Conservation (phyloP, 495 filamentous ascomycete genomes). For the Acidiella bohemica region DNA sequence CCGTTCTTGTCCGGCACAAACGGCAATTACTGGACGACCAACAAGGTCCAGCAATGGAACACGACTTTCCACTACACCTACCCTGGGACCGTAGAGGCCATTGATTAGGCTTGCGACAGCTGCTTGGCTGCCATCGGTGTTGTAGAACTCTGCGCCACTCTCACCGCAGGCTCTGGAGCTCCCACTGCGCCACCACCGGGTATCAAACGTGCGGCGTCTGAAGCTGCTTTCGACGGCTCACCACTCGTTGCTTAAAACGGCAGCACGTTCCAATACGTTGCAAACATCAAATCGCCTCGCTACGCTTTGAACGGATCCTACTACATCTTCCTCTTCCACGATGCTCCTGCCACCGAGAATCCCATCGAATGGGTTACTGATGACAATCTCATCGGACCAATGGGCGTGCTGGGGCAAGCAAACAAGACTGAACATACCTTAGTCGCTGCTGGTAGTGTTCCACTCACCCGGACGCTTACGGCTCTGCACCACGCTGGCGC, state of each 20-base stretch:
- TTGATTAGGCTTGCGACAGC: conserved; percentile 20
- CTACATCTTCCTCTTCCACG: conserved; percentile 22
- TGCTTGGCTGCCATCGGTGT: conserved; percentile 17
- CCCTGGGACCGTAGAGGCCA: conserved; percentile 22
- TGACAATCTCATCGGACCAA: conserved; percentile 18
- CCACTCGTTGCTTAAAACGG: conserved; percentile 15
- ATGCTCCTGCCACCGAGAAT: conserved; percentile 10
- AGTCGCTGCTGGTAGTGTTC: conserved; percentile 14
- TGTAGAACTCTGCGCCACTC: conserved; percentile 14
- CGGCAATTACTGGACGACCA: conserved; percentile 21
- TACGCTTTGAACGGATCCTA: conserved; percentile 22
- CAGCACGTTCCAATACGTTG: conserved; percentile 21
- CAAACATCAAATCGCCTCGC: conserved; percentile 22
- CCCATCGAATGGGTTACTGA: conserved; percentile 15
- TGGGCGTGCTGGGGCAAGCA: conserved; percentile 17
- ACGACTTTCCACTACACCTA: conserved; percentile 22
- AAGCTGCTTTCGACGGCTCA: too few species aligned
- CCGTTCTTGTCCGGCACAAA: conserved; percentile 21
- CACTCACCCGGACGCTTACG: conserved; percentile 18
- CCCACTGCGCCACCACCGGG: too few species aligned
- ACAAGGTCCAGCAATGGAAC: conserved; percentile 16
- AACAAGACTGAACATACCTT: conserved; percentile 9
- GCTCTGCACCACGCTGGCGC: conserved; percentile 4
- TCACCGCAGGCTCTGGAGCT: conserved; percentile 21
- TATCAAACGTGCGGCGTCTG: too few species aligned